Conservation (phyloP, 2,329 filamentous ascomycete species). For the Colletotrichum sp. region DNA sequence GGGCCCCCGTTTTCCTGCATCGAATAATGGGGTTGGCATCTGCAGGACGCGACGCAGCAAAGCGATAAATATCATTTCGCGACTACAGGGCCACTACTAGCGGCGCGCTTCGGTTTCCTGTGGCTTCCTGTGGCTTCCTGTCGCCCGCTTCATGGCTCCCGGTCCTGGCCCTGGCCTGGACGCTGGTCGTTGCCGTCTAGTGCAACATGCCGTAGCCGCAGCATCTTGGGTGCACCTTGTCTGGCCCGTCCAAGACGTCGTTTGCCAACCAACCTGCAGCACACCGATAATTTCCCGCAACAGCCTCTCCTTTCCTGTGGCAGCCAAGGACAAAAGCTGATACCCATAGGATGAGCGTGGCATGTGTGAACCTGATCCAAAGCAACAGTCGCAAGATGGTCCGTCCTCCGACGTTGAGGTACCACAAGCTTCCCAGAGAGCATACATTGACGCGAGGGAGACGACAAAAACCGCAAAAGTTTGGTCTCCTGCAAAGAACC, state of each 20-base stretch:
- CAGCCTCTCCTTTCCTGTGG: neutral
- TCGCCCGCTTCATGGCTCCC: neutral
- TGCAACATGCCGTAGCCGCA: constrained; percentile 1
- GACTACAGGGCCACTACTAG: neutral
- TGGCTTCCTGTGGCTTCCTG: neutral
- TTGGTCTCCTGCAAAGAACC: neutral
- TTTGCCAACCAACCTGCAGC: neutral
- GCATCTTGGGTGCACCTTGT: constrained; percentile 14
- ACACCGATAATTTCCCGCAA: neutral
- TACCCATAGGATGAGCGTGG: neutral
- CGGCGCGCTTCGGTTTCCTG: neutral
- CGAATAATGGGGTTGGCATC: constrained; percentile 5
- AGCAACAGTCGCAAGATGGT: neutral
- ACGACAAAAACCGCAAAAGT: neutral
- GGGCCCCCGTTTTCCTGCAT: neutral
- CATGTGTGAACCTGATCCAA: neutral
- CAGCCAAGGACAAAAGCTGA: neutral
- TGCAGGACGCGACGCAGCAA: constrained; percentile 1
- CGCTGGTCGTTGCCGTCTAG: neutral
- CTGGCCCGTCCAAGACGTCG: neutral
- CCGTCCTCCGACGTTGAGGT: neutral
- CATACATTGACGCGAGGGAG: neutral
- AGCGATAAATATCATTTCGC: neutral
- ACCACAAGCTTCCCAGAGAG: neutral
- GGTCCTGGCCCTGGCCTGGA: neutral